These are phyloP conservation scores for Neonothopanus nambi DNA, from an alignment of 1,284 basidiomycete genomes.

Conservation along the genomic window DNA sequence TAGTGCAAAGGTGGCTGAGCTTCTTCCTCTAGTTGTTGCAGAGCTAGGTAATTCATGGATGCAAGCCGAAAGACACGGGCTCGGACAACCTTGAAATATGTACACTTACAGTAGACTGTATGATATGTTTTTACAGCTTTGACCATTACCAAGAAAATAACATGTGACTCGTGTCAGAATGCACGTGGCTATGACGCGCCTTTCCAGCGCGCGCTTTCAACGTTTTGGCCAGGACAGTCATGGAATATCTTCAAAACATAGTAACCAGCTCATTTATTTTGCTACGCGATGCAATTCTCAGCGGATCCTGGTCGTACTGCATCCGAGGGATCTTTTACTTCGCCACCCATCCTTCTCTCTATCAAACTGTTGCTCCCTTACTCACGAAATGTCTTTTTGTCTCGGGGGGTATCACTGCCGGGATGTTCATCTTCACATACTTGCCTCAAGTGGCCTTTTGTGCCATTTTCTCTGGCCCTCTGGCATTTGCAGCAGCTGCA, in stretches of 20 bases:
- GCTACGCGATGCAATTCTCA: constrained; percentile 30
- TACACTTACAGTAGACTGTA: too few species aligned
- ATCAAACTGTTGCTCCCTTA: constrained; percentile 38
- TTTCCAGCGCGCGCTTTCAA: too few species aligned
- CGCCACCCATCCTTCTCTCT: constrained; percentile 33
- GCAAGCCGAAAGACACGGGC: constrained; percentile 55
- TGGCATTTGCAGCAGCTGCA: constrained; percentile 43
- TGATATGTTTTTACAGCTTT: too few species aligned
- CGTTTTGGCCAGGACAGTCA: too few species aligned
- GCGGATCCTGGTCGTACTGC: constrained; percentile 38
- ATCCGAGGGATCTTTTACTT: constrained; percentile 36
- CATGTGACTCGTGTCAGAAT: too few species aligned
- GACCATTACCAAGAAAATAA: too few species aligned
- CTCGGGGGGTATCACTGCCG: constrained; percentile 44
- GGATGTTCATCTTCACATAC: constrained; percentile 65
- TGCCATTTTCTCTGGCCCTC: constrained; percentile 60
- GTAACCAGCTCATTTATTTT: too few species aligned
- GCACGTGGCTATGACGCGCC: too few species aligned
- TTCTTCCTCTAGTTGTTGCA: constrained; percentile 52
- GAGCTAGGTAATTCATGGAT: constrained; percentile 72
- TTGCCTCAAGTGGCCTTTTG: constrained; percentile 69
- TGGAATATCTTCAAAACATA: too few species aligned
- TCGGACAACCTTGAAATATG: constrained; percentile 42
- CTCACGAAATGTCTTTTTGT: constrained; percentile 39
- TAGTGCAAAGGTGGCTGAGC: constrained; percentile 39